Evolutionary conservation across 768 basidiomycete genomes (phyloP).

Genomic region (Trametes maxima): DNA sequence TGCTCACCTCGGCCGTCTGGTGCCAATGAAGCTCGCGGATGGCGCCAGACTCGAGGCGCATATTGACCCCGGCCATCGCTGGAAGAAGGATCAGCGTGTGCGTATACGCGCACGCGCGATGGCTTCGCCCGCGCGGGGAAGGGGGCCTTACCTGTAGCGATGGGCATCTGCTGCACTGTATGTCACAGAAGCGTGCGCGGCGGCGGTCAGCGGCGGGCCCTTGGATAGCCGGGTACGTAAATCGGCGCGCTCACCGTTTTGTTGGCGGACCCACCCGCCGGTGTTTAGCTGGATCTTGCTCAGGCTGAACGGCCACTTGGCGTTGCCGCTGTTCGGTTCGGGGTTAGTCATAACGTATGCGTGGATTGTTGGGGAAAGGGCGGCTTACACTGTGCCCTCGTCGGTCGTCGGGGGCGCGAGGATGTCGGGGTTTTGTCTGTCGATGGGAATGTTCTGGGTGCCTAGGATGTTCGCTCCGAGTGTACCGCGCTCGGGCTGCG

Average conservation of each 20-base stretch:
- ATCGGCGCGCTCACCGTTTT: constrained; percentile 30
- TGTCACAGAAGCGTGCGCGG: not conserved
- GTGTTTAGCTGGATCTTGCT: constrained; percentile 39
- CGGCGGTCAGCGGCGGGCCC: not conserved
- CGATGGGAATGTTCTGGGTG: constrained; percentile 35
- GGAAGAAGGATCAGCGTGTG: not conserved
- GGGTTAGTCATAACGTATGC: not conserved
- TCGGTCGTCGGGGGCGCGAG: constrained; percentile 40
- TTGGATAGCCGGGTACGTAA: not conserved
- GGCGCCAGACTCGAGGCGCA: constrained; percentile 40
- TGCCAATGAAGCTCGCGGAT: constrained; percentile 44
- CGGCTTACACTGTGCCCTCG: constrained; percentile 32
- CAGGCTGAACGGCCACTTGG: constrained; percentile 39
- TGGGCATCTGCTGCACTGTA: constrained; percentile 34
- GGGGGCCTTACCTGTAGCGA: constrained; percentile 27
- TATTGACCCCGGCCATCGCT: constrained; percentile 38
- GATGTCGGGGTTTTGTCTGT: constrained; percentile 36
- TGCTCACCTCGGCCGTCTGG: constrained; percentile 32
- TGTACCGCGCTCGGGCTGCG: constrained; percentile 27
- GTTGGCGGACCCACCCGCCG: constrained; percentile 41
- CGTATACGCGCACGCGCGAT: not conserved
- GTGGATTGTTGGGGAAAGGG: not conserved
- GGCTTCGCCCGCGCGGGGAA: not conserved
- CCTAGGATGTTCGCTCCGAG: constrained; percentile 33
- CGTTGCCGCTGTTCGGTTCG: constrained; percentile 22